A percentile compares a stretch with the other conserved stretches of the same genome.
Evolutionary conservation across 768 basidiomycete species (phyloP).

Genomic region (Boletus reticuloceps): DNA sequence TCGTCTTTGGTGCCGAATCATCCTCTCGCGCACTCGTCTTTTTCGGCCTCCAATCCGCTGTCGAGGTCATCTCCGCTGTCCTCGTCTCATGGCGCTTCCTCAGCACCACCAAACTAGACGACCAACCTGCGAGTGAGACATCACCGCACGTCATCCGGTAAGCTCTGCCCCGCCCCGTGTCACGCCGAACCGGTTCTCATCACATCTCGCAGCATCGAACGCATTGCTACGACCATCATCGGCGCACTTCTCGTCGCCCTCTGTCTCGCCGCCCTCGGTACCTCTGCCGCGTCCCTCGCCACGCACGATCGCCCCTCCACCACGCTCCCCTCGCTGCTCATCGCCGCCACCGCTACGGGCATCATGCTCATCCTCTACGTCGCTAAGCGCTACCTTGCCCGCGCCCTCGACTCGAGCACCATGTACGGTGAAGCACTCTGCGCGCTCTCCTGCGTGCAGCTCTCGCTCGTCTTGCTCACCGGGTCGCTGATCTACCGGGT

Average conservation of each 20-base stretch:
- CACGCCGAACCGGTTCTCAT: background rate
- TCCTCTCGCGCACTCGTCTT: slow-evolving; percentile 44
- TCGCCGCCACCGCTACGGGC: slow-evolving; percentile 39
- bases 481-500: slow-evolving; percentile 38
- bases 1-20: slow-evolving; percentile 43
- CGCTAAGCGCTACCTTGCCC: slow-evolving; percentile 42
- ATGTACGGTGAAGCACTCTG: slow-evolving; percentile 45
- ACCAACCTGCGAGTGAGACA: slow-evolving; percentile 23
- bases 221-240: slow-evolving; percentile 34
- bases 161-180: background rate
- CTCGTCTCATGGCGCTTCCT: slow-evolving; percentile 46
- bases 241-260: slow-evolving; percentile 38
- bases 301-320: slow-evolving; percentile 35
- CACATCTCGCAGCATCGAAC: slow-evolving; percentile 33
- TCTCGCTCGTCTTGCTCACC: slow-evolving; percentile 41
- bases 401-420: slow-evolving; percentile 40
- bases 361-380: slow-evolving; percentile 43
- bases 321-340: slow-evolving; percentile 41
- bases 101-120: slow-evolving; percentile 32
- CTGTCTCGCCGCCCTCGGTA: slow-evolving; percentile 34
- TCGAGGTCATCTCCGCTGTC: slow-evolving; percentile 44
- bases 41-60: slow-evolving; percentile 46
- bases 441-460: slow-evolving; percentile 41
- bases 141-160: slow-evolving; percentile 12
- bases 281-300: slow-evolving; percentile 34